A percentile compares a stretch with the other conserved stretches of the same genome.
Evolutionary conservation across 2,329 filamentous ascomycete species (phyloP).

Genomic region (Colletotrichum caudatum): DNA sequence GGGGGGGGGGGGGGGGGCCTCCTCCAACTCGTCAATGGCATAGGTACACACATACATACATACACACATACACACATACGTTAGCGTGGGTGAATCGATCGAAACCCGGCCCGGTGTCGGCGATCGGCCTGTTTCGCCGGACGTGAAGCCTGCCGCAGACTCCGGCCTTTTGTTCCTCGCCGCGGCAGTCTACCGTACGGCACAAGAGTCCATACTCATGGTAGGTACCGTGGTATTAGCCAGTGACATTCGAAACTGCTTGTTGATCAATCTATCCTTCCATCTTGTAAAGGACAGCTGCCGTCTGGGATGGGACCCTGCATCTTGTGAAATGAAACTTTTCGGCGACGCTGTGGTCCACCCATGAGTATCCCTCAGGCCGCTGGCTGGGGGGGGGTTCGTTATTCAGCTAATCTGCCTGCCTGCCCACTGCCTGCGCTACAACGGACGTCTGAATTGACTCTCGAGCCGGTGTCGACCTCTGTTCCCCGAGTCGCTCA

Average conservation of each 20-base stretch:
- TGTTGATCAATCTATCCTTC: not conserved
- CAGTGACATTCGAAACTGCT: not conserved
- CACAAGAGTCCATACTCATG: not conserved
- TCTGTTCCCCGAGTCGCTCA: not conserved
- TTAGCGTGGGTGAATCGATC: not conserved
- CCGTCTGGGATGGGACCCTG: not conserved
- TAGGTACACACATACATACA: no score
- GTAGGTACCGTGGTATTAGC: not conserved
- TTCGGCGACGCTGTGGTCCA: not conserved
- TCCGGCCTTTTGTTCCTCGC: not conserved
- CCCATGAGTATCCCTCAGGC: not conserved
- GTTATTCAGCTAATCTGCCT: not conserved
- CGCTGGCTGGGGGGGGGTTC: not conserved
- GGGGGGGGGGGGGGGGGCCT: constrained; percentile 3
- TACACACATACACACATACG: no score
- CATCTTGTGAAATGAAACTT: not conserved
- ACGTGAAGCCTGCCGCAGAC: not conserved
- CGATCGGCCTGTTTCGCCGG: constrained; percentile 14
- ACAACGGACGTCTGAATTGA: not conserved
- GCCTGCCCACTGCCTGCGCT: not conserved
- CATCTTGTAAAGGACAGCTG: not conserved
- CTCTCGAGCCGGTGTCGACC: not conserved
- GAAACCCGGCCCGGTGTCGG: constrained; percentile 35
- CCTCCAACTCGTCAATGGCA: not conserved
- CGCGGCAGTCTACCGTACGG: no score